A percentile compares a stretch with the other conserved stretches of the same genome.
Conservation (phyloP, 768 basidiomycete genomes). For the Rhodotorula kratochvilovae region DNA sequence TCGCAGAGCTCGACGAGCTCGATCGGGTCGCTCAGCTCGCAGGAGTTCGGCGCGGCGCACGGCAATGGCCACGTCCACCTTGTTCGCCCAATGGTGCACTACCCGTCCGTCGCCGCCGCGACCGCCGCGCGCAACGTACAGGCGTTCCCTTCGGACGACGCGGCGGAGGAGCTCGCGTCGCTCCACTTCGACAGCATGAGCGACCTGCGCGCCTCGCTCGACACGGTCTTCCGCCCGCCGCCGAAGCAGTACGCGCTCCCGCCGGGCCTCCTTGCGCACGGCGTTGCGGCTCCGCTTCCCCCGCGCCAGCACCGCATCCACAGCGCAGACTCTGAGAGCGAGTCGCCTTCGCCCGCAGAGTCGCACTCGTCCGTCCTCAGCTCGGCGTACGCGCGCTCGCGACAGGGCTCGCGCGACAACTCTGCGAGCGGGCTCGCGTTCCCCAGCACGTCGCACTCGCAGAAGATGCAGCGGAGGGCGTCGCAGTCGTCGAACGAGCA, state of each 20-base stretch:
- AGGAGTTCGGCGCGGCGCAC: not conserved
- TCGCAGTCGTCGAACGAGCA: not conserved
- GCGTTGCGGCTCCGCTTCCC: not conserved
- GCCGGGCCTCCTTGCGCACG: not conserved
- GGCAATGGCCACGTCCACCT: not conserved
- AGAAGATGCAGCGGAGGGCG: not conserved
- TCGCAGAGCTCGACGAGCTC: not conserved
- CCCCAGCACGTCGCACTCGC: not conserved
- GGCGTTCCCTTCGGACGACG: not conserved
- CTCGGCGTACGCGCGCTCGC: not conserved
- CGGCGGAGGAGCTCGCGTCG: not conserved
- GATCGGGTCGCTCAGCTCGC: not conserved
- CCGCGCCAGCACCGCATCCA: not conserved
- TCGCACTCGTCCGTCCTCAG: not conserved
- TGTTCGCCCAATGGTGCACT: not conserved
- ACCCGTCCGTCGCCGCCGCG: not conserved
- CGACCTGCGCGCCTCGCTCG: not conserved
- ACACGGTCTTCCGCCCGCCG: not conserved
- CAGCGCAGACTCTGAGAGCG: not conserved
- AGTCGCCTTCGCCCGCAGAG: not conserved
- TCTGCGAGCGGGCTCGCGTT: not conserved
- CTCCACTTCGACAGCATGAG: not conserved
- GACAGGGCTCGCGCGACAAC: not conserved
- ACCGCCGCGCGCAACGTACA: not conserved
- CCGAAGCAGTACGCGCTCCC: not conserved